Evolutionary conservation across 2,329 filamentous ascomycete species (phyloP).

Genomic region (Calonectria montana): DNA sequence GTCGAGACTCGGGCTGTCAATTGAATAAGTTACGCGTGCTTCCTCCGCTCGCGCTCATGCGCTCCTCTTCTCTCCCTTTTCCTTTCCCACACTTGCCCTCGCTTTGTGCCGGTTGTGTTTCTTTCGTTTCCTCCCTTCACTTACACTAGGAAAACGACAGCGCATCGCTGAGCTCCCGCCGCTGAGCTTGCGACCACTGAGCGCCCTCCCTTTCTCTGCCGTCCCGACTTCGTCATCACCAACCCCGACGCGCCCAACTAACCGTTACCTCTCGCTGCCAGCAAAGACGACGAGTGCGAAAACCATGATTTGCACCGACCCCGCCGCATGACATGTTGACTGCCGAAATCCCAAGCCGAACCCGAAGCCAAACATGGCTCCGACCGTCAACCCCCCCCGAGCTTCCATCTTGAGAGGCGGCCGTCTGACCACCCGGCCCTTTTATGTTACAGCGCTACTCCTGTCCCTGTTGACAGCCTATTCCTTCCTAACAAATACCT

Average conservation of each 20-base stretch:
- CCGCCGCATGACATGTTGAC: constrained; percentile 40
- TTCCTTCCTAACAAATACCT: constrained; percentile 52
- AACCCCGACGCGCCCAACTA: not conserved
- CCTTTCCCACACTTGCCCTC: not conserved
- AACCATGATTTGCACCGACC: constrained; percentile 27
- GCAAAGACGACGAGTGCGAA: not conserved
- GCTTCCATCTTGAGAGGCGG: constrained; percentile 43
- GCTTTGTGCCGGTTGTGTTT: not conserved
- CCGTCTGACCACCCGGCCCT: constrained; percentile 59
- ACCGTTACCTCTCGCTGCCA: not conserved
- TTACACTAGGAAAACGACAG: not conserved
- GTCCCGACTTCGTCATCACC: not conserved
- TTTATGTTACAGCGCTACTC: constrained; percentile 60
- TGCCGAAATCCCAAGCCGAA: constrained; percentile 12
- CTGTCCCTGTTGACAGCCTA: constrained; percentile 59
- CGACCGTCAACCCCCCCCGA: constrained; percentile 18
- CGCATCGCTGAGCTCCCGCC: not conserved
- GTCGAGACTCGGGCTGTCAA: constrained; percentile 1
- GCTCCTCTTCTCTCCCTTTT: not conserved
- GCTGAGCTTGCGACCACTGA: not conserved
- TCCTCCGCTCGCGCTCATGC: not conserved
- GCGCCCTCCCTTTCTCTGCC: not conserved
- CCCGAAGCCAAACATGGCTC: constrained; percentile 18
- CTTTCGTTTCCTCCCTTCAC: not conserved
- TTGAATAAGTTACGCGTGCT: constrained; percentile 9